These are phyloP conservation scores for Sarocladium strictum DNA, from an alignment of 2,329 filamentous ascomycete genomes.

Conservation along the genomic window DNA sequence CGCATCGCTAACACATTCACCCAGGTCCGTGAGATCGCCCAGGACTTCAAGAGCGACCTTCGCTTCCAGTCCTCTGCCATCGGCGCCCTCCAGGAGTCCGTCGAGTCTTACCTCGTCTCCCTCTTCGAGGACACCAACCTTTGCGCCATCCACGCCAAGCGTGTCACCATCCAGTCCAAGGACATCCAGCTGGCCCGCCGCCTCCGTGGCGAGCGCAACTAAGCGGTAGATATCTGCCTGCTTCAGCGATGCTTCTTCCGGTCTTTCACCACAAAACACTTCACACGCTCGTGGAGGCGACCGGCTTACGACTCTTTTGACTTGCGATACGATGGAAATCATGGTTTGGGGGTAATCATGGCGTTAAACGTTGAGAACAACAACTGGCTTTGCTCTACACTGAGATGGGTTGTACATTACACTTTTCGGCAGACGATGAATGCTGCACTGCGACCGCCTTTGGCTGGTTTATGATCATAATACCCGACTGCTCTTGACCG, in stretches of 20 bases:
- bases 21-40: constrained; percentile 84
- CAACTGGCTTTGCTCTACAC: constrained; percentile 22
- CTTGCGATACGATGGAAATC: constrained; percentile 31
- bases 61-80: constrained; percentile 99
- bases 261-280: constrained; percentile 13
- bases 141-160: constrained; percentile 98
- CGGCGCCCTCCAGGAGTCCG: constrained; percentile 94
- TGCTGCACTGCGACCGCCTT: constrained; percentile 9
- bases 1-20: constrained; percentile 12
- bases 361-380: constrained; percentile 31
- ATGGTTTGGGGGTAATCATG: constrained; percentile 38
- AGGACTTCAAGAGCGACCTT: constrained; percentile 91
- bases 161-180: constrained; percentile 96
- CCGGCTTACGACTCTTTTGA: constrained; percentile 28
- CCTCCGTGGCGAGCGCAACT: constrained; percentile 90
- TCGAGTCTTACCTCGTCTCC: constrained; percentile 97
- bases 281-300: neutral
- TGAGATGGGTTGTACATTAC: constrained; percentile 38
- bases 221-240: constrained; percentile 28
- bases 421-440: constrained; percentile 13
- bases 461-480: constrained; percentile 8
- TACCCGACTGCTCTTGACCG: neutral
- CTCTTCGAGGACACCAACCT: constrained; percentile 98
- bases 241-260: constrained; percentile 7
- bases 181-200: constrained; percentile 95